phyloP scores from a whole-genome alignment of 495 filamentous ascomycete species.

The Achaetomiella virescens region DNA sequence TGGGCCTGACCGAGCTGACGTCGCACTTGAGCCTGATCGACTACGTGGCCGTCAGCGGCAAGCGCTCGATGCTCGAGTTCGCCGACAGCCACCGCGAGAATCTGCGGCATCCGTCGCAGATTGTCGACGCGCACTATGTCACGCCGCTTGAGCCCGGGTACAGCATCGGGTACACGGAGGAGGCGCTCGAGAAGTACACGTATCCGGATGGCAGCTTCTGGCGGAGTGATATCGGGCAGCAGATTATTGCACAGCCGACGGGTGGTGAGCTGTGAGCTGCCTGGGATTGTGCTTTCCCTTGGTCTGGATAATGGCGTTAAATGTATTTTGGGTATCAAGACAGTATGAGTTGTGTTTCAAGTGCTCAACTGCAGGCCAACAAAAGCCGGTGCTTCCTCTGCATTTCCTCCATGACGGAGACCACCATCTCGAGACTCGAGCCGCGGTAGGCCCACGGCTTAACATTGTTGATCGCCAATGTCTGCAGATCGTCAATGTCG shows the following conservation, averaged over 20 bases:
- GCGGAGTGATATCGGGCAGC: background rate
- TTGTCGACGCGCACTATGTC: constrained; percentile 78
- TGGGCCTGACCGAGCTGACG: constrained; percentile 87
- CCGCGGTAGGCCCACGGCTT: background rate
- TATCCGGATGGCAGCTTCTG: constrained; percentile 1
- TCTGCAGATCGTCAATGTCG: constrained; percentile 1
- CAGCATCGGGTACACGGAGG: constrained; percentile 49
- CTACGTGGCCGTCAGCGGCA: constrained; percentile 79
- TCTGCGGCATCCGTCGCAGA: constrained; percentile 71
- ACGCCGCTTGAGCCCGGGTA: constrained; percentile 78
- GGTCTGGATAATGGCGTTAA: background rate
- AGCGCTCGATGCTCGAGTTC: constrained; percentile 77
- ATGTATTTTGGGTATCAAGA: background rate
- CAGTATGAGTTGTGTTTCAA: background rate
- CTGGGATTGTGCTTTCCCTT: background rate
- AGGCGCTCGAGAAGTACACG: constrained; percentile 7
- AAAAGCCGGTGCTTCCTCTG: constrained; percentile 1
- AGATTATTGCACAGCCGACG: constrained; percentile 4
- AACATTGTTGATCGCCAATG: background rate
- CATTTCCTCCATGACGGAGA: constrained; percentile 4
- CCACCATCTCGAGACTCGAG: constrained; percentile 1
- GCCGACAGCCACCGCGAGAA: constrained; percentile 93
- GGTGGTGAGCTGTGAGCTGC: background rate
- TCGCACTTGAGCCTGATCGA: constrained; percentile 90
- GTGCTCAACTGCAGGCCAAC: background rate